A percentile compares a stretch with the other conserved stretches of the same genome.
Conservation (phyloP, 257 asterid species). For the Nicotiana noctiflora region DNA sequence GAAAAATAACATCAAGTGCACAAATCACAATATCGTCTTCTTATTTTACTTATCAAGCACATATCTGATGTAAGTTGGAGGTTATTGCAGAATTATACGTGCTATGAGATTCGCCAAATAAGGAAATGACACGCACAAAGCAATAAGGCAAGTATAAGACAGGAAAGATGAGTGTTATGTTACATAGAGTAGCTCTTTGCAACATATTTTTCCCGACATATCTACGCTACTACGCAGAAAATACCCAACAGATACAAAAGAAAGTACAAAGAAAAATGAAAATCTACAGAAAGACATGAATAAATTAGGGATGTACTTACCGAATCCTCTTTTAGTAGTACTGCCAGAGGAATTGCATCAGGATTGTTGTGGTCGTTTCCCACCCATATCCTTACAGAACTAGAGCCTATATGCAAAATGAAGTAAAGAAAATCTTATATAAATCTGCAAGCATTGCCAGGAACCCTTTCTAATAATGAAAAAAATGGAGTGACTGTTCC, state of each 20-base stretch:
- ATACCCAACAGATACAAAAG: slow-evolving; percentile 3
- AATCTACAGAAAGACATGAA: not conserved
- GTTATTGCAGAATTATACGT: not conserved
- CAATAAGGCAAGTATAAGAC: not conserved
- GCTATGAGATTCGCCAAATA: not conserved
- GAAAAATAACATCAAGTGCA: not conserved
- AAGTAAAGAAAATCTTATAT: slow-evolving; percentile 2
- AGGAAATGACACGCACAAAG: not conserved
- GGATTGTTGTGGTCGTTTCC: slow-evolving; percentile 43
- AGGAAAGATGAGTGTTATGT: not conserved
- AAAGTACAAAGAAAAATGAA: not conserved
- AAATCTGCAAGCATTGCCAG: not conserved
- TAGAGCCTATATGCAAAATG: slow-evolving; percentile 47
- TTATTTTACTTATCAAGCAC: slow-evolving; percentile 1
- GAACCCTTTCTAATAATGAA: not conserved
- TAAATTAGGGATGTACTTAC: slow-evolving; percentile 32
- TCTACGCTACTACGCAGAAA: not conserved
- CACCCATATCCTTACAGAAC: slow-evolving; percentile 62
- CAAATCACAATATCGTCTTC: not conserved
- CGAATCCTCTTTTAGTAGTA: slow-evolving; percentile 51
- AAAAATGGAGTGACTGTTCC: not conserved
- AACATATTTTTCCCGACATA: not conserved
- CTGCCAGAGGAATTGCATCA: slow-evolving; percentile 56
- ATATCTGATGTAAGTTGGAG: not conserved
- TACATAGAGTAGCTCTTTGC: not conserved